Conservation (phyloP, 2,329 filamentous ascomycete species). For the Phialophora expanda region DNA sequence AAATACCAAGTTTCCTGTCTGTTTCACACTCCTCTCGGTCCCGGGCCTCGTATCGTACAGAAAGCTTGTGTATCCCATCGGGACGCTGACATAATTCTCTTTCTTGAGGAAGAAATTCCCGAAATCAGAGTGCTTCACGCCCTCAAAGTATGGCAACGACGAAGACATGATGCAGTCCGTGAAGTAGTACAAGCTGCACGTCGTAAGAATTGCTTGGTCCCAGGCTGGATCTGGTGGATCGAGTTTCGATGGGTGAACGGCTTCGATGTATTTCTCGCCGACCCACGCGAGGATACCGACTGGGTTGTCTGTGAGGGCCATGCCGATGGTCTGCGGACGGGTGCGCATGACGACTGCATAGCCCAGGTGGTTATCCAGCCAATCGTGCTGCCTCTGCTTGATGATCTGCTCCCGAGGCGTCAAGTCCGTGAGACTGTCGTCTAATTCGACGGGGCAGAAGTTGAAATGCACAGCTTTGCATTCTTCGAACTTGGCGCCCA, state of each 20-base stretch:
- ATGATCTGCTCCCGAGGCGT: slow-evolving; percentile 23
- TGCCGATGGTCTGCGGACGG: slow-evolving; percentile 73
- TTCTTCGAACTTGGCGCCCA: slow-evolving; percentile 64
- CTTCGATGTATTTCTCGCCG: slow-evolving; percentile 66
- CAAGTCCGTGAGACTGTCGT: slow-evolving; percentile 7
- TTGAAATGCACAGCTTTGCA: slow-evolving; percentile 69
- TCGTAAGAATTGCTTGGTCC: slow-evolving; percentile 29
- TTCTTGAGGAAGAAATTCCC: slow-evolving; percentile 24
- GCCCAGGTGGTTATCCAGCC: slow-evolving; percentile 30
- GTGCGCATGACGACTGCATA: slow-evolving; percentile 60
- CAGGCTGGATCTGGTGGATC: slow-evolving; percentile 13
- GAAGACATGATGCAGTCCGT: slow-evolving; percentile 27
- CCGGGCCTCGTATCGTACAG: slow-evolving; percentile 50
- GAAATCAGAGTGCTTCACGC: slow-evolving; percentile 28
- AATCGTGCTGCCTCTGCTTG: slow-evolving; percentile 22
- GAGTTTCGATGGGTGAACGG: slow-evolving; percentile 18
- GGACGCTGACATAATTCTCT: slow-evolving; percentile 44
- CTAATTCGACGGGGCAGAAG: slow-evolving; percentile 48
- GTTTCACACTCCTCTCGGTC: slow-evolving; percentile 47
- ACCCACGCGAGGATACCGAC: slow-evolving; percentile 76
- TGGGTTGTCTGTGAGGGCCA: slow-evolving; percentile 71
- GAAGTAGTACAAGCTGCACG: slow-evolving; percentile 31
- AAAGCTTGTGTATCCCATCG: slow-evolving; percentile 53
- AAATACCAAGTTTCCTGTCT: slow-evolving; percentile 47
- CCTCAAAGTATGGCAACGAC: slow-evolving; percentile 28